These are phyloP conservation scores for Monosporozyma servazzii DNA, from an alignment of 805 yeast genomes.

Conservation along the genomic window DNA sequence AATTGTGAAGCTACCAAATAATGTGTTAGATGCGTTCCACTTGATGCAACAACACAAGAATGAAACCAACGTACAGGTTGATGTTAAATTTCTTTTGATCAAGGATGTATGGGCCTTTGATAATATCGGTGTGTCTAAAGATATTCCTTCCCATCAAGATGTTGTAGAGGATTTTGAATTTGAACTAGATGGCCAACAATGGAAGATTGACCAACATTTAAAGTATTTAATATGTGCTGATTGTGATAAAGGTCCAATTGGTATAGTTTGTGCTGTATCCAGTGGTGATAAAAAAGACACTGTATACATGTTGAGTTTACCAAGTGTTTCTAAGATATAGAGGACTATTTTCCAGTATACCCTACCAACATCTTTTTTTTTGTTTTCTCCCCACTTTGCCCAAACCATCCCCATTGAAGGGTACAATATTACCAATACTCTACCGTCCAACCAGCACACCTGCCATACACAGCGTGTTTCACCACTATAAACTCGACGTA, in stretches of 20 bases:
- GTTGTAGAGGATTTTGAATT: constrained; percentile 13
- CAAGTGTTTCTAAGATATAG: neutral
- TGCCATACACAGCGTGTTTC: neutral
- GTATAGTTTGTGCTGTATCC: constrained; percentile 43
- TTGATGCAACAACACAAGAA: constrained; percentile 12
- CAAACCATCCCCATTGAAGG: neutral
- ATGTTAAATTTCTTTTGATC: constrained; percentile 34
- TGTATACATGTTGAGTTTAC: neutral
- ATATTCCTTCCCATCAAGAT: constrained; percentile 14
- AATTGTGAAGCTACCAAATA: constrained; percentile 7
- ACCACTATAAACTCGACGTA: neutral
- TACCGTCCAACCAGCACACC: neutral
- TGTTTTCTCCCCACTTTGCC: neutral
- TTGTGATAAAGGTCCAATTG: constrained; percentile 72
- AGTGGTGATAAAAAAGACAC: constrained; percentile 7
- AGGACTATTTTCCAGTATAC: neutral
- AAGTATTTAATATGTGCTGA: constrained; percentile 61
- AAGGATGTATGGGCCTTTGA: constrained; percentile 71
- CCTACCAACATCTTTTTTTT: neutral
- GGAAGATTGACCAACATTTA: constrained; percentile 32
- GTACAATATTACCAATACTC: neutral
- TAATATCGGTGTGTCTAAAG: constrained; percentile 63
- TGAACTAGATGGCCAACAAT: constrained; percentile 14
- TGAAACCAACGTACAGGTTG: neutral
- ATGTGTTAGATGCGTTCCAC: constrained; percentile 12